Evolutionary conservation across 2,329 filamentous ascomycete species (phyloP), one percentile per base, ranked within the genome.

Genomic region (Tolypocladium nubicola): DNA sequence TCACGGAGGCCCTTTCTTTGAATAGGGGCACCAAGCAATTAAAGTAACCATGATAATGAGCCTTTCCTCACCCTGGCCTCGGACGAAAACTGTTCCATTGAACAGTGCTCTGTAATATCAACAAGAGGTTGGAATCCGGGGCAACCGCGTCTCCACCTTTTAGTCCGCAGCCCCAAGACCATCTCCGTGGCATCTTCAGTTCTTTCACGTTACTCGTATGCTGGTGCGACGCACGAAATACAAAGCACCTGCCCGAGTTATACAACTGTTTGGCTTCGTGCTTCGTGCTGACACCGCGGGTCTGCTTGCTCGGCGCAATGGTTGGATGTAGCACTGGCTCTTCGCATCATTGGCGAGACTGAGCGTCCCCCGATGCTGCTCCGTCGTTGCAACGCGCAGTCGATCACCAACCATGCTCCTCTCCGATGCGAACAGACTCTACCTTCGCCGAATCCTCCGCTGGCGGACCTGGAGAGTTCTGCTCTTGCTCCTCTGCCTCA

Each of bases 381-480:
- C 30, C 47, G 3, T n/a, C 11, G 4, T n/a, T 30, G 47, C 52
- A 19, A 39, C 30, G 52, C 52, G 37, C 37, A 23, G 35, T 53
- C 35, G 35, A 53, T 30, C 40, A n/a, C 23, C 54, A 3, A 54
- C 35, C 33, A 70, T 69, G 67, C 65, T 70, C 50, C 54, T 65
- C 57, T 67, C 67, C 37, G 60, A 59, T 54, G 65, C 64, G 37
- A 69, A 68, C 56, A 64, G 68, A 54, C 62, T 72, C 39, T 72
- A 68, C 59, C 57, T 71, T 39, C 73, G 73, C 39, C 73, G 74
- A 35, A 58, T 73, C 54, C 61, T 73, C 39, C 74, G 73, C 61
- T 68, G 67, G 38, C 71, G 72, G 40, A 60, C 62, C 49, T 61
- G 67, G 26, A 70, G 70, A 57, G 64, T 75, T 35, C 55, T 71